Evolutionary conservation across 805 yeast species (phyloP).

Genomic region (Candida maris): DNA sequence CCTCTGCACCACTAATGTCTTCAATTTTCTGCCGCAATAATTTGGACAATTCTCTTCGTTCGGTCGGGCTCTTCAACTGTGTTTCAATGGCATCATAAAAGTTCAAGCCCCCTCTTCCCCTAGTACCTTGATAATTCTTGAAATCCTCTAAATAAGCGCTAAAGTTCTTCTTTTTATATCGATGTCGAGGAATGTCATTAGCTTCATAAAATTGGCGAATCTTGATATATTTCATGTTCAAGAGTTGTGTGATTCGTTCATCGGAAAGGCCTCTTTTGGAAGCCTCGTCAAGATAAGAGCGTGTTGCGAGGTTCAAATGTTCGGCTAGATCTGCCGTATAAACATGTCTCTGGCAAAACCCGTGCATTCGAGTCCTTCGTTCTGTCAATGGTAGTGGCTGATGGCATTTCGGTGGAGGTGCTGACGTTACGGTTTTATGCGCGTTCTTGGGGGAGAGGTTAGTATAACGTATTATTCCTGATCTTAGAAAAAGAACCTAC

Average conservation of each 20-base stretch:
- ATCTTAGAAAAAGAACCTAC: constrained; percentile 5
- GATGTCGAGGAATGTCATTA: constrained; percentile 24
- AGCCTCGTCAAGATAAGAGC: constrained; percentile 22
- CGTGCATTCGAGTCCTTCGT: constrained; percentile 20
- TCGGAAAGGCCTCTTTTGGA: constrained; percentile 22
- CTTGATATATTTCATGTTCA: constrained; percentile 29
- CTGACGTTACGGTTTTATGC: no score
- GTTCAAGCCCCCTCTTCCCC: constrained; percentile 23
- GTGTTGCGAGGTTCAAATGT: constrained; percentile 27
- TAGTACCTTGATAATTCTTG: constrained; percentile 21
- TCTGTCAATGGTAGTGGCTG: no score
- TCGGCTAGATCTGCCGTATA: constrained; percentile 33
- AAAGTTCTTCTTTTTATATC: constrained; percentile 30
- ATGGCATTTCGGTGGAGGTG: no score
- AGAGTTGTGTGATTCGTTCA: constrained; percentile 24
- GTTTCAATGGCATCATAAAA: constrained; percentile 26
- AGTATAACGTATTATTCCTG: constrained; percentile 3
- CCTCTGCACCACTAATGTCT: constrained; percentile 17
- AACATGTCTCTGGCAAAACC: constrained; percentile 32
- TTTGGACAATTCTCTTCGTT: constrained; percentile 10
- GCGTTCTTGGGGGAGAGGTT: background rate
- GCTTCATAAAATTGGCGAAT: constrained; percentile 25
- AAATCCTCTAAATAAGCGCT: constrained; percentile 28
- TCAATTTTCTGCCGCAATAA: constrained; percentile 16
- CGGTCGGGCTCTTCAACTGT: constrained; percentile 6